Conservation (phyloP, 768 basidiomycete genomes). For the Mycena chlorophos region DNA sequence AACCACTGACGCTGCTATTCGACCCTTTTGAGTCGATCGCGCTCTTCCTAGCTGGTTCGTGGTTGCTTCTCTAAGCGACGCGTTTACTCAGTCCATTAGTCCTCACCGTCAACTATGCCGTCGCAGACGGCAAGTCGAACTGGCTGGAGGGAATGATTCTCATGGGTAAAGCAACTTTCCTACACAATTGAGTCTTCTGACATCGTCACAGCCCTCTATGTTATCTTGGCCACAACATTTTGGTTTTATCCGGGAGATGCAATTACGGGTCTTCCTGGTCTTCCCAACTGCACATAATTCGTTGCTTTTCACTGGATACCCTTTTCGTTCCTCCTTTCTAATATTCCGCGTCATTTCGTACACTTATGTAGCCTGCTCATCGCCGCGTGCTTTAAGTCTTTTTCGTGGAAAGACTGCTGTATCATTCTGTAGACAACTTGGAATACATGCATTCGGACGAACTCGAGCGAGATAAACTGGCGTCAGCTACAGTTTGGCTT, state of each 20-base stretch:
- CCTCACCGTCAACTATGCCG: constrained; percentile 80
- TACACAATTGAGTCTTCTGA: too few relatives aligned
- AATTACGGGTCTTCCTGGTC: constrained; percentile 36
- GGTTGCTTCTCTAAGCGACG: not conserved
- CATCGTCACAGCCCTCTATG: constrained; percentile 54
- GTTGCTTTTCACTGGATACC: constrained; percentile 4
- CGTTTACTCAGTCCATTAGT: constrained; percentile 40
- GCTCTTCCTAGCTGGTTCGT: constrained; percentile 37
- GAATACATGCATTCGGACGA: not conserved
- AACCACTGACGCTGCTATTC: constrained; percentile 78
- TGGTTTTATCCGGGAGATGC: constrained; percentile 44
- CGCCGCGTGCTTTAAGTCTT: not conserved
- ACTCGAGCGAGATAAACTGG: constrained; percentile 2
- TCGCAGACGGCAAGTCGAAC: constrained; percentile 80
- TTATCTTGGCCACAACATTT: constrained; percentile 70
- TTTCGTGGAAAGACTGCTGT: not conserved
- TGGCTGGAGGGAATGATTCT: constrained; percentile 78
- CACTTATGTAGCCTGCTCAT: too few relatives aligned
- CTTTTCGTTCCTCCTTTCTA: not conserved
- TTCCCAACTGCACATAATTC: not conserved
- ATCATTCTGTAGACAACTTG: not conserved
- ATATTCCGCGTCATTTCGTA: not conserved
- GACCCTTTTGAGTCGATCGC: constrained; percentile 86
- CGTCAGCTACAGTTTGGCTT: constrained; percentile 57
- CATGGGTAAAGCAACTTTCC: constrained; percentile 49